Evolutionary conservation across 805 yeast genomes (phyloP).

Genomic region (Spathaspora sp.): DNA sequence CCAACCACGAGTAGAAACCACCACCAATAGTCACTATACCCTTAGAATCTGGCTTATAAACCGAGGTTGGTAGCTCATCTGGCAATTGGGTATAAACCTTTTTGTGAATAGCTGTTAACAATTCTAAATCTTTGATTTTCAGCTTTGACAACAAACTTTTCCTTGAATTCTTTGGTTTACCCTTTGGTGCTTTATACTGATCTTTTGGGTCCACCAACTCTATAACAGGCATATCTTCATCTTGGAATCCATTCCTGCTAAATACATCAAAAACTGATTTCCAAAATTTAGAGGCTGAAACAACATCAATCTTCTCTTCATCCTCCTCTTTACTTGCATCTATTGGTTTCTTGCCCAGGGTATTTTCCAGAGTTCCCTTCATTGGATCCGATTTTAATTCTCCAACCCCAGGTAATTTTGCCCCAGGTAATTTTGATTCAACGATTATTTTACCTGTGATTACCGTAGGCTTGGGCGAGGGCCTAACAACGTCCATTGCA

Average conservation of each 20-base stretch:
- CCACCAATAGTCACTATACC: slow-evolving; percentile 54
- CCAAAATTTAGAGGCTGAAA: slow-evolving; percentile 16
- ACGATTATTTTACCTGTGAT: neutral
- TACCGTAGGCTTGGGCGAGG: neutral
- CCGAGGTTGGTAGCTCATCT: slow-evolving; percentile 31
- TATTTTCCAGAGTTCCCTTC: neutral
- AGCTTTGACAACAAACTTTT: slow-evolving; percentile 21
- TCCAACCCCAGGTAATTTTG: neutral
- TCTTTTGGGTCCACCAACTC: slow-evolving; percentile 17
- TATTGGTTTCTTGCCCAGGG: neutral
- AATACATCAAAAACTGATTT: slow-evolving; percentile 18
- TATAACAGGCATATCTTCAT: slow-evolving; percentile 12
- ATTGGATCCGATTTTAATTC: neutral
- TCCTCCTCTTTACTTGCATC: too few species aligned
- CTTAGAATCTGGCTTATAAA: slow-evolving; percentile 20
- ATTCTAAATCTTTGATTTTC: slow-evolving; percentile 14
- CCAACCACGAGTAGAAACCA: slow-evolving; percentile 47
- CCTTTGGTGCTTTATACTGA: slow-evolving; percentile 13
- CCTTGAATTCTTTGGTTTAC: slow-evolving; percentile 12
- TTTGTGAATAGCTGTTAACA: slow-evolving; percentile 4
- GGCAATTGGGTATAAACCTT: slow-evolving; percentile 5
- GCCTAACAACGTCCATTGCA: neutral
- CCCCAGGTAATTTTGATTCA: neutral
- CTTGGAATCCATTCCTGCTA: slow-evolving; percentile 11
- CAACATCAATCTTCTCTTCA: neutral